These are phyloP conservation scores for Cynanchum wilfordii DNA, from an alignment of 257 asterid genomes.

Conservation along the genomic window DNA sequence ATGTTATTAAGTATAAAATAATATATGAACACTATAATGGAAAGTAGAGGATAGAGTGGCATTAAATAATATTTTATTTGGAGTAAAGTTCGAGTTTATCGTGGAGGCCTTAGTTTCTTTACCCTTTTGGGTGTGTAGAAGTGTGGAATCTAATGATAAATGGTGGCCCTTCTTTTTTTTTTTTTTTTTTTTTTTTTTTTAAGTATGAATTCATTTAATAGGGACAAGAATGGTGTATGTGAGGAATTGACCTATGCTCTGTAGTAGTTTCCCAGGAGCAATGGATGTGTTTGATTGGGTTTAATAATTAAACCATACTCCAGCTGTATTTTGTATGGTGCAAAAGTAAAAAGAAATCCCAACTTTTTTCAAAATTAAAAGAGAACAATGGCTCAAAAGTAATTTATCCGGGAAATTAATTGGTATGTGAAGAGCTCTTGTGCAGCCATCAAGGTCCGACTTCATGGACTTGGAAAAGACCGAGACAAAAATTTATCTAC, in stretches of 20 bases:
- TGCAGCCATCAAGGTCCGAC: background rate
- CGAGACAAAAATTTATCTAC: background rate
- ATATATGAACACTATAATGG: background rate
- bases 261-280: background rate
- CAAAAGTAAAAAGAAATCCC: no score
- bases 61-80: background rate
- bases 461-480: background rate
- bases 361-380: no score
- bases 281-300: background rate
- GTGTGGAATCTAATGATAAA: background rate
- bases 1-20: background rate
- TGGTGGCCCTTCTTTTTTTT: background rate
- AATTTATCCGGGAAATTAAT: background rate
- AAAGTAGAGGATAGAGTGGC: background rate
- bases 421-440: background rate
- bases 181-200: background rate
- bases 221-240: background rate
- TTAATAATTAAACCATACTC: background rate
- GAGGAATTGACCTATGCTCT: background rate
- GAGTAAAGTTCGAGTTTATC: background rate
- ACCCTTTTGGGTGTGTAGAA: background rate
- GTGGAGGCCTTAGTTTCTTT: background rate
- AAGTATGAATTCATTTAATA: background rate
- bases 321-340: no score
- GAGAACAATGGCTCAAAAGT: background rate